Evolutionary conservation across 192 early-diverging fungal genomes (phyloP), one percentile per base, ranked within the genome.

Genomic region (Coemansia sp.): DNA sequence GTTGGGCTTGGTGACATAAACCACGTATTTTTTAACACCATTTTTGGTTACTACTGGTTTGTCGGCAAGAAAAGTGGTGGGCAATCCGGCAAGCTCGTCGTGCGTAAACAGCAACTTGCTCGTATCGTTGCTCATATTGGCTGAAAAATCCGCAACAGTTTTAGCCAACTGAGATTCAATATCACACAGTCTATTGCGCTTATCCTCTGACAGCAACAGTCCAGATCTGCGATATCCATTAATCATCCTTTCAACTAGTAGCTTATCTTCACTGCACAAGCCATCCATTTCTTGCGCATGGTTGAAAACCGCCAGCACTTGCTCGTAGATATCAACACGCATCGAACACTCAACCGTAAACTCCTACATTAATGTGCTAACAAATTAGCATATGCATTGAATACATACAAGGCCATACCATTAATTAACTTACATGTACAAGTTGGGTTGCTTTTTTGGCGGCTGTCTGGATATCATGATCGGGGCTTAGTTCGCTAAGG

Each of bases 61-160:
- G 48, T 79, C 82, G 12, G 71, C 83, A 25, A 90, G 68, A 62
- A 87, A 91, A 50, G 84, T 82, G 31, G 74, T 80, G 4, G 86
- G 85, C 74, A 94, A 67, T 5, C 88, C 90, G 14, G 83, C 85
- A 25, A 90, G 77, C 54, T 90, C 85, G 7, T 82, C 61, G 7
- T 56, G 55, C 35, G 75, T 68, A 35, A 82, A 66, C 49, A 73
- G 59, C 61, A 74, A 65, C 38, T 72, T 61, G 29, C 63, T 82
- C 35, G 64, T 75, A 38, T 82, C 87, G 62, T 88, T 83, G 27
- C 80, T 86, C 60, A 87, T 29, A 43, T 80, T 87, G 58, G 84
- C 82, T 48, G 71, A 74, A 51, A 89, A 92, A 41, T 87, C 81
- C n/a, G 88, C 85, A 27, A 75, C 71, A 16, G 87, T 57, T 14